phyloP scores from a whole-genome alignment of 2,329 filamentous ascomycete species.

The Raffaelea arxii region DNA sequence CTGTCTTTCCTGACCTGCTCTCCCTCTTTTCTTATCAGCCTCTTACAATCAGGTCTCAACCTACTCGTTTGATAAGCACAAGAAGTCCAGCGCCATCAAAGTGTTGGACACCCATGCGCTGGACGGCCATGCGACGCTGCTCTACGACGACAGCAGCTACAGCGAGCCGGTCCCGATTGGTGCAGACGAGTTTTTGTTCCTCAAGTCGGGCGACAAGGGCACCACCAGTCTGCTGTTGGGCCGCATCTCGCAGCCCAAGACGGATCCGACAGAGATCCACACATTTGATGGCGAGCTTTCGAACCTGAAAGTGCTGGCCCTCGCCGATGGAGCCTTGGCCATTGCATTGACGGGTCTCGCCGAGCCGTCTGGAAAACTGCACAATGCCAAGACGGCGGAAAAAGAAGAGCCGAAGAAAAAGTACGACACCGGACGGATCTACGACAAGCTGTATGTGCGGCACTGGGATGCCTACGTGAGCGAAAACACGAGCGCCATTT shows the following conservation, averaged over 20 bases:
- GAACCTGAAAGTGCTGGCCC: constrained; percentile 48
- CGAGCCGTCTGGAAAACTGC: constrained; percentile 58
- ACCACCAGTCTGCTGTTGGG: constrained; percentile 35
- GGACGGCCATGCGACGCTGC: constrained; percentile 53
- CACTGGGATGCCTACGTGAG: constrained; percentile 76
- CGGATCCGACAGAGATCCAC: constrained; percentile 34
- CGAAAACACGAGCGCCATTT: constrained; percentile 61
- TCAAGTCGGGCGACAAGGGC: constrained; percentile 40
- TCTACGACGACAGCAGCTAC: constrained; percentile 55
- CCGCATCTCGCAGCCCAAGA: constrained; percentile 22
- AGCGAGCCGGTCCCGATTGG: constrained; percentile 71
- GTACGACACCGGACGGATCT: constrained; percentile 57
- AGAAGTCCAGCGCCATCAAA: constrained; percentile 55
- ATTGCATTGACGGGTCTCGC: constrained; percentile 55
- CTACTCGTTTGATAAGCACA: constrained; percentile 72
- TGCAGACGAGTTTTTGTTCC: constrained; percentile 49
- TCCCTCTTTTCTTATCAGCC: not conserved
- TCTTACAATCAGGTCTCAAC: constrained; percentile 43
- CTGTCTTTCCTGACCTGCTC: not conserved
- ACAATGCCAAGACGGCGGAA: constrained; percentile 42
- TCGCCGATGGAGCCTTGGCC: constrained; percentile 39
- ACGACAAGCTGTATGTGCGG: constrained; percentile 65
- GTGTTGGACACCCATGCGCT: constrained; percentile 59
- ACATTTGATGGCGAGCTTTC: constrained; percentile 42
- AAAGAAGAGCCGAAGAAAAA: no score